A percentile compares a stretch with the other conserved stretches of the same genome.
These are phyloP conservation scores for Solanum virginianum DNA, from an alignment of 257 asterid genomes.

Conservation along the genomic window DNA sequence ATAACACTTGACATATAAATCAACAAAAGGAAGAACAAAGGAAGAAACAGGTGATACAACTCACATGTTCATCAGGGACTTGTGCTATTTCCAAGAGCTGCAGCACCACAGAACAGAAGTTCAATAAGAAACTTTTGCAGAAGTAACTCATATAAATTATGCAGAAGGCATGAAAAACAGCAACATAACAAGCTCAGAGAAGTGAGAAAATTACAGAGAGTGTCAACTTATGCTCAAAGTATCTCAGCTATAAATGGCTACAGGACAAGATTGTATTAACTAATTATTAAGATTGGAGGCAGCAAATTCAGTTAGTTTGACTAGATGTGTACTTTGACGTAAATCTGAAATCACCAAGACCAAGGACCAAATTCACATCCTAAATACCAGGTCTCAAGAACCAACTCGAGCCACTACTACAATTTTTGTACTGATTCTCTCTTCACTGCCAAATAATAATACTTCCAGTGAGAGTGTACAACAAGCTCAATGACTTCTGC, in stretches of 20 bases:
- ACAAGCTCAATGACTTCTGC: too few relatives aligned
- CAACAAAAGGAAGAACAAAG: neutral
- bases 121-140: neutral
- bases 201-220: neutral
- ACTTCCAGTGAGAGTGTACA: too few relatives aligned
- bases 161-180: neutral
- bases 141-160: neutral
- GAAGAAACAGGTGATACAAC: constrained; percentile 6
- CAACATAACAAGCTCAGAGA: neutral
- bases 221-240: neutral
- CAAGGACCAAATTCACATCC: neutral
- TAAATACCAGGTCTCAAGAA: neutral
- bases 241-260: neutral
- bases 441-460: neutral
- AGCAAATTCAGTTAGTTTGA: neutral
- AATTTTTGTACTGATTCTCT: neutral
- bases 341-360: neutral
- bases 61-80: constrained; percentile 91
- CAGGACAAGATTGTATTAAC: neutral
- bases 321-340: neutral
- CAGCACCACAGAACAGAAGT: constrained; percentile 12
- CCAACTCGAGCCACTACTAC: neutral
- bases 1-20: neutral
- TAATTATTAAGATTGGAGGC: neutral
- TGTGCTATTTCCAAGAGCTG: constrained; percentile 99